Evolutionary conservation across 441 rosid species (phyloP).

Genomic region (Mallotus repandus): DNA sequence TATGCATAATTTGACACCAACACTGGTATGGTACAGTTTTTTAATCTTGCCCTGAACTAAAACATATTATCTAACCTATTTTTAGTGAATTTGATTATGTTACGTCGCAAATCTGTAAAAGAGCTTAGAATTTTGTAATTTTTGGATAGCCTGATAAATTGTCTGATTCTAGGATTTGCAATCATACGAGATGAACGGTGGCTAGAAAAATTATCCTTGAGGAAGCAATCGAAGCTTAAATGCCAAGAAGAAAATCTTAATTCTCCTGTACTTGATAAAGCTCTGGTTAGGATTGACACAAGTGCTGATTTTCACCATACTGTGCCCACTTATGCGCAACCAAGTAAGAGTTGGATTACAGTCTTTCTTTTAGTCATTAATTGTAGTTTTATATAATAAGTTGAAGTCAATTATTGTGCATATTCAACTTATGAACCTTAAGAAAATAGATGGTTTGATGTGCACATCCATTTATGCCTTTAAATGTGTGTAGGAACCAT

Average conservation of each 20-base stretch:
- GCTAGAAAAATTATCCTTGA: slow-evolving; percentile 71
- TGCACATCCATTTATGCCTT: background rate
- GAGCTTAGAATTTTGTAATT: slow-evolving; percentile 10
- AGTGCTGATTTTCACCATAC: slow-evolving; percentile 47
- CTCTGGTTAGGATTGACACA: slow-evolving; percentile 48
- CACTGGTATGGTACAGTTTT: slow-evolving; percentile 46
- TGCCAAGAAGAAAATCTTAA: slow-evolving; percentile 77
- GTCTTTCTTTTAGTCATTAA: background rate
- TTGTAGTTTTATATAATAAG: background rate
- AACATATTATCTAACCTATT: slow-evolving; percentile 7
- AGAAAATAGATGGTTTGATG: background rate
- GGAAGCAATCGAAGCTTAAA: slow-evolving; percentile 88
- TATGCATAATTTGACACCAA: too few species aligned
- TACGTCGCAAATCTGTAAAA: background rate
- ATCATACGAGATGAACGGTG: slow-evolving; percentile 49
- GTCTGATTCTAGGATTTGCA: slow-evolving; percentile 52
- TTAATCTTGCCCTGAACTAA: slow-evolving; percentile 21
- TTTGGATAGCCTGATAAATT: slow-evolving; percentile 19
- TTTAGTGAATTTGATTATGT: background rate
- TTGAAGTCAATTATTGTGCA: slow-evolving; percentile 5
- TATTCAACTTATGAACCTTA: background rate
- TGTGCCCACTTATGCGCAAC: slow-evolving; percentile 43
- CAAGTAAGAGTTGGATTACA: slow-evolving; percentile 39
- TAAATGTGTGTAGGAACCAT: background rate
- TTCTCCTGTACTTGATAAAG: slow-evolving; percentile 47